phyloP scores from a whole-genome alignment of 306 rosid genomes.

The Lathyrus sativus region DNA sequence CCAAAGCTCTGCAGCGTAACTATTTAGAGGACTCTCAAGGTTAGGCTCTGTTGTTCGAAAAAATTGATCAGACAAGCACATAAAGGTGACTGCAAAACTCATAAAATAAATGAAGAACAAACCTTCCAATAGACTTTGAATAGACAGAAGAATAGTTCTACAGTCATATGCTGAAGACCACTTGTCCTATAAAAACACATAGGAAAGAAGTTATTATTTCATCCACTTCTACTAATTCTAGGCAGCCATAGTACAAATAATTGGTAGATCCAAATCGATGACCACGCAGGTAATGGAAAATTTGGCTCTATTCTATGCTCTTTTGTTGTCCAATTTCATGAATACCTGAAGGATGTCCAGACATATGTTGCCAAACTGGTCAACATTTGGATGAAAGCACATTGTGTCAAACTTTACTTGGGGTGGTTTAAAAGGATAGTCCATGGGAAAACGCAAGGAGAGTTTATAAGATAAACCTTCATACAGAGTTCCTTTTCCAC shows the following conservation, averaged over 20 bases:
- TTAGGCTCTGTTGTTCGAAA: constrained; percentile 76
- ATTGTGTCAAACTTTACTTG: constrained; percentile 86
- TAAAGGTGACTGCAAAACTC: constrained; percentile 25
- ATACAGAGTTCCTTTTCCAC: constrained; percentile 88
- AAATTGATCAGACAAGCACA: constrained; percentile 42
- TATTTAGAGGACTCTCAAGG: constrained; percentile 93
- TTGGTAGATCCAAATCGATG: constrained; percentile 22
- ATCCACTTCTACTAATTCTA: constrained; percentile 5
- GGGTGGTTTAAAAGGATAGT: constrained; percentile 96
- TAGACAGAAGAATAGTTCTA: constrained; percentile 91
- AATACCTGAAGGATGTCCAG: constrained; percentile 97
- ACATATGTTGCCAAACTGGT: constrained; percentile 94
- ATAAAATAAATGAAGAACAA: constrained; percentile 33
- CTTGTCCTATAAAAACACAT: constrained; percentile 64
- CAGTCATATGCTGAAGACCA: constrained; percentile 99
- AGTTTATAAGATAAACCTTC: constrained; percentile 95
- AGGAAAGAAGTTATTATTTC: constrained; percentile 11
- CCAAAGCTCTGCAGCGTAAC: constrained; percentile 88
- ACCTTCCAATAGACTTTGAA: constrained; percentile 97
- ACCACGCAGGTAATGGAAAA: constrained; percentile 5
- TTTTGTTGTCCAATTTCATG: constrained; percentile 17
- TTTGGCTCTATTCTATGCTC: neutral
- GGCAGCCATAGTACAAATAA: constrained; percentile 21
- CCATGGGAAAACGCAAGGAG: constrained; percentile 79
- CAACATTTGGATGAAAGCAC: constrained; percentile 98